Percentiles rank a stretch among this genome's conserved stretches.
Conservation (phyloP, 106 monocot genomes). For the Platanthera zijinensis region DNA sequence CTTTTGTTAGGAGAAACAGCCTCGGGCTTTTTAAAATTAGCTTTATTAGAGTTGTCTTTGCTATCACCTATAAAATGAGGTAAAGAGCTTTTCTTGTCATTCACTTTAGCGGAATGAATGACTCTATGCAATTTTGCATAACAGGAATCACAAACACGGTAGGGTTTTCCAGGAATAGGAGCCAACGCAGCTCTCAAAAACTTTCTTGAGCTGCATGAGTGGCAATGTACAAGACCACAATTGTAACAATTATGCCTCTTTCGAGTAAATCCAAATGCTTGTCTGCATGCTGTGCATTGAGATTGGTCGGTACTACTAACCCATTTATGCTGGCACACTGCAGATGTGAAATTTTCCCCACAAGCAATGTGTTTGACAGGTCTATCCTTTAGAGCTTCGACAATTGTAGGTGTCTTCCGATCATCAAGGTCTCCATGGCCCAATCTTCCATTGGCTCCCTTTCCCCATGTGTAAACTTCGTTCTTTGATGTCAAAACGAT, state of each 20-base stretch:
- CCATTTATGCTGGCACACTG: slow-evolving; percentile 87
- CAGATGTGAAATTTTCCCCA: slow-evolving; percentile 83
- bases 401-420: slow-evolving; percentile 74
- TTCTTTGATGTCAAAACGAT: slow-evolving; percentile 55
- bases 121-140: slow-evolving; percentile 51
- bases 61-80: slow-evolving; percentile 48
- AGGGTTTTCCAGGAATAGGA: slow-evolving; percentile 66
- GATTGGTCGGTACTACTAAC: slow-evolving; percentile 80
- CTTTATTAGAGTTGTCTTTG: slow-evolving; percentile 54
- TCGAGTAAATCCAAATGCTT: slow-evolving; percentile 79
- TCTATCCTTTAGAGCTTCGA: slow-evolving; percentile 89
- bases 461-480: slow-evolving; percentile 93
- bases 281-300: slow-evolving; percentile 66
- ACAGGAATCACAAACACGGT: slow-evolving; percentile 76
- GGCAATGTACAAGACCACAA: slow-evolving; percentile 81
- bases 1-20: slow-evolving; percentile 29
- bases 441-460: slow-evolving; percentile 90
- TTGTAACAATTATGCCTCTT: slow-evolving; percentile 88
- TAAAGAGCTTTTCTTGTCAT: slow-evolving; percentile 30
- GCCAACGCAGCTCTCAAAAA: slow-evolving; percentile 53
- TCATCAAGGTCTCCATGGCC: slow-evolving; percentile 94
- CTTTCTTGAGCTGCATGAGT: slow-evolving; percentile 69
- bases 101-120: slow-evolving; percentile 21
- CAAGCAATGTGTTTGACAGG: slow-evolving; percentile 72
- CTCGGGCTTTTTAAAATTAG: slow-evolving; percentile 29